phyloP scores from a whole-genome alignment of 768 basidiomycete species.

The Cubamyces sp. region DNA sequence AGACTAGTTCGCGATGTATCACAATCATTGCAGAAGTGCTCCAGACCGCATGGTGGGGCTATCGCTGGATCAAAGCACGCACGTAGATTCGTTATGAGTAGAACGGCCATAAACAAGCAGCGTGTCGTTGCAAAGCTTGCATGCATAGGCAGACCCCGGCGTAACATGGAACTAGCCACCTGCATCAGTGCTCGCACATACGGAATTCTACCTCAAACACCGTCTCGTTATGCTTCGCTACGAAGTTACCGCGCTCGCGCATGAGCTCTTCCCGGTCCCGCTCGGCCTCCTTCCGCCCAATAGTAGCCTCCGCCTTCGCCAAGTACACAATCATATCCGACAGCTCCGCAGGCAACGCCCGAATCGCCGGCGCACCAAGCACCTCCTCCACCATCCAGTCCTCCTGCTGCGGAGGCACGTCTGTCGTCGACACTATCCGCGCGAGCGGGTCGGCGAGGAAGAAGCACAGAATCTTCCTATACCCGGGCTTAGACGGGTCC shows the following conservation, averaged over 20 bases:
- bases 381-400: slow-evolving; percentile 29
- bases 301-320: background rate
- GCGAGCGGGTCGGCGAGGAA: slow-evolving; percentile 42
- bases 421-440: slow-evolving; percentile 35
- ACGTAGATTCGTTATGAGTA: too few relatives aligned
- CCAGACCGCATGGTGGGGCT: too few relatives aligned
- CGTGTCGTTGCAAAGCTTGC: too few relatives aligned
- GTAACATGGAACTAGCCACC: too few relatives aligned
- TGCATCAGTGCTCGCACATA: background rate
- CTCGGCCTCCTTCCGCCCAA: background rate
- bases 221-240: background rate
- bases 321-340: slow-evolving; percentile 15
- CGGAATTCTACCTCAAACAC: background rate
- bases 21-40: too few relatives aligned
- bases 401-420: slow-evolving; percentile 38
- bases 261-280: background rate
- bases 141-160: too few relatives aligned
- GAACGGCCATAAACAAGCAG: too few relatives aligned
- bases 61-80: too few relatives aligned
- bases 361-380: background rate
- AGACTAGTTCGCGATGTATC: too few relatives aligned
- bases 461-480: slow-evolving; percentile 43
- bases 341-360: slow-evolving; percentile 25
- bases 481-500: slow-evolving; percentile 40
- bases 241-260: background rate